Percentiles rank a stretch among this genome's conserved stretches.
phyloP scores from a whole-genome alignment of 257 asterid genomes.

The Buddleja alternifolia region DNA sequence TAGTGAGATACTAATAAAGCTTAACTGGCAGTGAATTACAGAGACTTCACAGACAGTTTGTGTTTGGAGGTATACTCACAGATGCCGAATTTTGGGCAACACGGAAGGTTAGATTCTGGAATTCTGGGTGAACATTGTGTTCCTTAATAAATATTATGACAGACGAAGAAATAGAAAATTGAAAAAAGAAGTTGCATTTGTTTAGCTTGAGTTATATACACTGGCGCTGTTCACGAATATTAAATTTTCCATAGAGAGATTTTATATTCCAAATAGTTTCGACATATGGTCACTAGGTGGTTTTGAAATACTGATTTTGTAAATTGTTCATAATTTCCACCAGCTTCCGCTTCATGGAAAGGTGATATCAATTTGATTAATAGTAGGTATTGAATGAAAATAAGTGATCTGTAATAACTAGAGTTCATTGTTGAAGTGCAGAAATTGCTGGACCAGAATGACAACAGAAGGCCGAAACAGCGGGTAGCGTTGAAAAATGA shows the following conservation, averaged over 20 bases:
- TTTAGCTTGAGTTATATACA: neutral
- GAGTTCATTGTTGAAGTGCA: constrained; percentile 53
- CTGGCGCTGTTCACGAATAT: neutral
- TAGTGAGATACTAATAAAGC: constrained; percentile 46
- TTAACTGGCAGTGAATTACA: constrained; percentile 84
- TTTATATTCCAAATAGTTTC: constrained; percentile 19
- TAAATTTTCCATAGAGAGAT: constrained; percentile 1
- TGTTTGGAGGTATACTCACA: constrained; percentile 72
- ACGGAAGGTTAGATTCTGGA: constrained; percentile 75
- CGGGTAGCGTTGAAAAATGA: constrained; percentile 85
- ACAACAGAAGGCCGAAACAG: constrained; percentile 71
- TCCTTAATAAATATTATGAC: constrained; percentile 15
- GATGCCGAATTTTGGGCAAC: constrained; percentile 99
- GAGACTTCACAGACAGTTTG: constrained; percentile 88
- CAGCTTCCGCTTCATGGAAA: constrained; percentile 9
- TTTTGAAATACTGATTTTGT: constrained; percentile 26
- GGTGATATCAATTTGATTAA: constrained; percentile 18
- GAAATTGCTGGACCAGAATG: constrained; percentile 86
- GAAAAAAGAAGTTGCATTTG: neutral
- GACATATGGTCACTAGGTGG: neutral
- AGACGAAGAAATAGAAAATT: constrained; percentile 7
- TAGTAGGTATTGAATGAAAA: constrained; percentile 2
- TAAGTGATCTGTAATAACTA: constrained; percentile 19
- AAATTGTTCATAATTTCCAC: neutral
- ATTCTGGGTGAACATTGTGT: neutral